Conservation (phyloP, 2,329 filamentous ascomycete genomes). For the Botryotinia narcissicola region DNA sequence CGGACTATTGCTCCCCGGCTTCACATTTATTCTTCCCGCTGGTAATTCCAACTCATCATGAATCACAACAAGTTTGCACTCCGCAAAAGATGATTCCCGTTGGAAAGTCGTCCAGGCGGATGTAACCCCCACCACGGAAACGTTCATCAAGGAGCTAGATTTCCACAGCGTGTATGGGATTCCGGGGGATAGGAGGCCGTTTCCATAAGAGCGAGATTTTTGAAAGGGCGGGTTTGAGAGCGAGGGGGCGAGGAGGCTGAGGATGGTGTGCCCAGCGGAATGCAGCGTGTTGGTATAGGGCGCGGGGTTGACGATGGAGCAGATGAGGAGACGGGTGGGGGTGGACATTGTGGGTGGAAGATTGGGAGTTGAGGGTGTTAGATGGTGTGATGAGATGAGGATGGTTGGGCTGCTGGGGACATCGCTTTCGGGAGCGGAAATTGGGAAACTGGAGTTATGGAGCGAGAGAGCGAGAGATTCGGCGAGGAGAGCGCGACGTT, state of each 20-base stretch:
- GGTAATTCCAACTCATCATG: conserved; percentile 84
- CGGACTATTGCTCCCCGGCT: conserved; percentile 60
- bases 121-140: conserved; percentile 69
- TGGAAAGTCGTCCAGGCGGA: conserved; percentile 62
- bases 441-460: neutral
- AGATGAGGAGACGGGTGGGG: conserved; percentile 63
- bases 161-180: conserved; percentile 67
- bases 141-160: conserved; percentile 79
- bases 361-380: neutral
- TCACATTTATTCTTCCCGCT: conserved; percentile 65
- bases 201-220: conserved; percentile 46
- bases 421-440: neutral
- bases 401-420: neutral
- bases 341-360: conserved; percentile 24
- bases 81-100: conserved; percentile 34
- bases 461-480: neutral
- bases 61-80: conserved; percentile 65
- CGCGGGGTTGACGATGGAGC: conserved; percentile 83
- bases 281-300: conserved; percentile 77
- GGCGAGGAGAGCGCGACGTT: neutral
- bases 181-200: conserved; percentile 49
- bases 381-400: neutral
- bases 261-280: conserved; percentile 78
- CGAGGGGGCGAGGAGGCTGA: conserved; percentile 52
- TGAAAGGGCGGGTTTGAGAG: conserved; percentile 47